These are phyloP conservation scores for Artemisia tridentata DNA, from an alignment of 129 eudicot species.

Conservation along the genomic window DNA sequence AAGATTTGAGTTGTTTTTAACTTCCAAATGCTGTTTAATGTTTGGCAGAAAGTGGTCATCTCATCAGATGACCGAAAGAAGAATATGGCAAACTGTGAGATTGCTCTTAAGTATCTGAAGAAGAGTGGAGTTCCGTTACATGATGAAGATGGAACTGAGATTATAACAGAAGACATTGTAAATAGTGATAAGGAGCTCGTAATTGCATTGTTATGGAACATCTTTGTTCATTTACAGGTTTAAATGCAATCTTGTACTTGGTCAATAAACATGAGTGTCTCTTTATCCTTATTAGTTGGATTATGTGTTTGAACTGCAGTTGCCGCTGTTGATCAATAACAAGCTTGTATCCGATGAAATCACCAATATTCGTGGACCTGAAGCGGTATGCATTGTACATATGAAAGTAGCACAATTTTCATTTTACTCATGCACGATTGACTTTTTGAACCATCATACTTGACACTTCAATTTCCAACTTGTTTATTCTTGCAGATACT, in stretches of 20 bases:
- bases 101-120: slow-evolving; percentile 63
- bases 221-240: slow-evolving; percentile 92
- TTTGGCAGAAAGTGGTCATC: slow-evolving; percentile 70
- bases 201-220: slow-evolving; percentile 83
- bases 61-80: slow-evolving; percentile 82
- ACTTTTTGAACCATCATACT: slow-evolving; percentile 1
- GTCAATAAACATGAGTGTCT: not conserved
- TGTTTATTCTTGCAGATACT: slow-evolving; percentile 40
- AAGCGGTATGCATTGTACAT: slow-evolving; percentile 43
- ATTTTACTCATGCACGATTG: not conserved
- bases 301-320: slow-evolving; percentile 49
- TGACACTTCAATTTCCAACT: not conserved
- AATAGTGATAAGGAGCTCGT: slow-evolving; percentile 88
- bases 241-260: slow-evolving; percentile 10
- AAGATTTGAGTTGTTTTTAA: slow-evolving; percentile 2
- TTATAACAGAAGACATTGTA: slow-evolving; percentile 69
- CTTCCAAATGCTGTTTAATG: slow-evolving; percentile 4
- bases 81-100: slow-evolving; percentile 63
- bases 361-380: slow-evolving; percentile 51
- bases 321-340: slow-evolving; percentile 74
- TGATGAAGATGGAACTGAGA: slow-evolving; percentile 76
- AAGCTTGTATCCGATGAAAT: slow-evolving; percentile 56
- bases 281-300: not conserved
- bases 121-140: slow-evolving; percentile 62
- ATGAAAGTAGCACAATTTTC: not conserved